A percentile compares a stretch with the other conserved stretches of the same genome.
phyloP scores from a whole-genome alignment of 2,329 filamentous ascomycete genomes.

The Cryphonectria naterciae region DNA sequence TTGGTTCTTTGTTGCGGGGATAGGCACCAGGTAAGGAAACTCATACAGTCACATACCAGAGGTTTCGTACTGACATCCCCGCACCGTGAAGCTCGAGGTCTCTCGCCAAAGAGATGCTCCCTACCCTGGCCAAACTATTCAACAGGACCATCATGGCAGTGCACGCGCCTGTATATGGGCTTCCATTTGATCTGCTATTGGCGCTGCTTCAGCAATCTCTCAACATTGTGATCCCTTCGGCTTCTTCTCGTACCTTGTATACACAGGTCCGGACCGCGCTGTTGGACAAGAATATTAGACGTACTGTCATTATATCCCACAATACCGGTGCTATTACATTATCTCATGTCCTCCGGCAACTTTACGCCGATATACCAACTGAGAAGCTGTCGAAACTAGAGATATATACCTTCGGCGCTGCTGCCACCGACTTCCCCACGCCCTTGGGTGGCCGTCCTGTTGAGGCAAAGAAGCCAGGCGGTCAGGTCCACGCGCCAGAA shows the following conservation, averaged over 20 bases:
- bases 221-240: constrained; percentile 36
- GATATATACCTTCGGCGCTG: constrained; percentile 50
- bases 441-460: constrained; percentile 37
- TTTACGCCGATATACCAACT: constrained; percentile 44
- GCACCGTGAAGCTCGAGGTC: constrained; percentile 35
- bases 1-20: constrained; percentile 42
- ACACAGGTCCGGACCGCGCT: constrained; percentile 42
- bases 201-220: constrained; percentile 39
- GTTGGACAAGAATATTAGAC: constrained; percentile 38
- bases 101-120: constrained; percentile 38
- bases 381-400: constrained; percentile 45
- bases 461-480: constrained; percentile 25
- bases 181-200: constrained; percentile 55
- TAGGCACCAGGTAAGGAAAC: constrained; percentile 39
- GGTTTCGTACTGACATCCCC: background rate
- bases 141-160: constrained; percentile 52
- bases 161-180: constrained; percentile 54
- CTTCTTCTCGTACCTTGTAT: constrained; percentile 40
- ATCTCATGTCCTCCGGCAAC: constrained; percentile 42
- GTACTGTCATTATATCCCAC: constrained; percentile 46
- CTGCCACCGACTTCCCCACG: constrained; percentile 43
- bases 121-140: constrained; percentile 43
- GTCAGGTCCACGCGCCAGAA: constrained; percentile 30
- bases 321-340: constrained; percentile 44
- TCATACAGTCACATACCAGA: background rate